Conservation (phyloP, 129 eudicot genomes). For the Solidago caesia region DNA sequence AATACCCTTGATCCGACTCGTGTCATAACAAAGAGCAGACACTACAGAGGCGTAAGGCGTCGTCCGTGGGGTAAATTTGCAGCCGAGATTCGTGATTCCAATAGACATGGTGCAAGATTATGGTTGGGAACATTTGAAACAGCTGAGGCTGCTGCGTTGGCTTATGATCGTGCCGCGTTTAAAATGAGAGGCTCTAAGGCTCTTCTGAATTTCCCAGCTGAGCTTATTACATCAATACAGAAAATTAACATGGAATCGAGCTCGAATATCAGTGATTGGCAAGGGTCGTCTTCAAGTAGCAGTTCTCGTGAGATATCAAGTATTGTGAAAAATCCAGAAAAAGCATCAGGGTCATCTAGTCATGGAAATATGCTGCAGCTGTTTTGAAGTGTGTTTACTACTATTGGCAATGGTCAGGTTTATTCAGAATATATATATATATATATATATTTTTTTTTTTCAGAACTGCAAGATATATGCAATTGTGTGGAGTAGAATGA, state of each 20-base stretch:
- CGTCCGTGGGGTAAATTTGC: constrained; percentile 87
- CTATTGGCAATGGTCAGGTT: no score
- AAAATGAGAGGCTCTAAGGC: constrained; percentile 75
- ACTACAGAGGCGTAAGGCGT: constrained; percentile 76
- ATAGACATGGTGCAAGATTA: constrained; percentile 53
- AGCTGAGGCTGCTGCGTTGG: constrained; percentile 80
- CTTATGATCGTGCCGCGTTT: constrained; percentile 80
- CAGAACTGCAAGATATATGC: no score
- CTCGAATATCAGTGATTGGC: constrained; percentile 18
- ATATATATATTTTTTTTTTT: no score
- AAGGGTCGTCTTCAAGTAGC: constrained; percentile 29
- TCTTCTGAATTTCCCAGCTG: constrained; percentile 61
- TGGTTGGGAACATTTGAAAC: constrained; percentile 86
- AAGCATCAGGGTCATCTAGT: constrained; percentile 23
- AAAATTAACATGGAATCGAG: constrained; percentile 20
- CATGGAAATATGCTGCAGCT: constrained; percentile 34
- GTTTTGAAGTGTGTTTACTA: constrained; percentile 22
- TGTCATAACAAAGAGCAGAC: constrained; percentile 40
- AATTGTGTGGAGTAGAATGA: no score
- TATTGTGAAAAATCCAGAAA: constrained; percentile 13
- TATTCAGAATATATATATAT: no score
- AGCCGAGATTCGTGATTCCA: constrained; percentile 79
- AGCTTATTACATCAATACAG: constrained; percentile 29
- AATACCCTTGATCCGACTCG: constrained; percentile 30
- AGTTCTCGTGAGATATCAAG: constrained; percentile 17